A percentile compares a stretch with the other conserved stretches of the same genome.
Evolutionary conservation across 2,329 filamentous ascomycete species (phyloP).

Genomic region (Spiromastix sp.): DNA sequence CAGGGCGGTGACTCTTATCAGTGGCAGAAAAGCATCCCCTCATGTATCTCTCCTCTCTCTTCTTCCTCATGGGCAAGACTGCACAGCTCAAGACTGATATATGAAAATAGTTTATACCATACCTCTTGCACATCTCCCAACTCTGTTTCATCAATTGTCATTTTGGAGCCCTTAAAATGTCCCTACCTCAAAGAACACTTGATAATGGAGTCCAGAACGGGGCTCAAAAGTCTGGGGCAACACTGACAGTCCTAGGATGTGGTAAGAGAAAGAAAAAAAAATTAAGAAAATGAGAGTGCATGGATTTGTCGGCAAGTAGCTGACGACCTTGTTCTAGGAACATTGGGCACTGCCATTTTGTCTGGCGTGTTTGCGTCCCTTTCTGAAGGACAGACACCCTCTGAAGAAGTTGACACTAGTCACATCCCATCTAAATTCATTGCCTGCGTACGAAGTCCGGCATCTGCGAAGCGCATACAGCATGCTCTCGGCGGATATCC

Average conservation of each 20-base stretch:
- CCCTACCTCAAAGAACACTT: too few relatives aligned
- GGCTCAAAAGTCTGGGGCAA: constrained; percentile 36
- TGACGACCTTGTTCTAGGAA: too few relatives aligned
- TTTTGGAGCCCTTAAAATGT: too few relatives aligned
- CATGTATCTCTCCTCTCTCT: neutral
- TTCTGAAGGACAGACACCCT: constrained; percentile 38
- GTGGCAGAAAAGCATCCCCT: constrained; percentile 1
- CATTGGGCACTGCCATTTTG: constrained; percentile 77
- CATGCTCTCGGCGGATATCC: constrained; percentile 54
- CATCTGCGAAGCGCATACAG: constrained; percentile 59
- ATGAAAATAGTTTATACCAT: too few relatives aligned
- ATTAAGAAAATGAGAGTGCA: neutral
- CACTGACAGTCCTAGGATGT: constrained; percentile 71
- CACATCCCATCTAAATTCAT: constrained; percentile 66
- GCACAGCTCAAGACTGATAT: too few relatives aligned
- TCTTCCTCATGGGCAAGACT: too few relatives aligned
- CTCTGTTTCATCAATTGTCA: too few relatives aligned
- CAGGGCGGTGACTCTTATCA: neutral
- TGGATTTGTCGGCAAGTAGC: too few relatives aligned
- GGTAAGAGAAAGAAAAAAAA: constrained; percentile 43
- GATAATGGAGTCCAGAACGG: too few relatives aligned
- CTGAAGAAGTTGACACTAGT: constrained; percentile 34
- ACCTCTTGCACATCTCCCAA: too few relatives aligned
- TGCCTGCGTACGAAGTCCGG: constrained; percentile 64
- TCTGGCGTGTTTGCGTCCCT: constrained; percentile 68